Conservation (phyloP, 139 green algal species). For the Chlorella sp. region DNA sequence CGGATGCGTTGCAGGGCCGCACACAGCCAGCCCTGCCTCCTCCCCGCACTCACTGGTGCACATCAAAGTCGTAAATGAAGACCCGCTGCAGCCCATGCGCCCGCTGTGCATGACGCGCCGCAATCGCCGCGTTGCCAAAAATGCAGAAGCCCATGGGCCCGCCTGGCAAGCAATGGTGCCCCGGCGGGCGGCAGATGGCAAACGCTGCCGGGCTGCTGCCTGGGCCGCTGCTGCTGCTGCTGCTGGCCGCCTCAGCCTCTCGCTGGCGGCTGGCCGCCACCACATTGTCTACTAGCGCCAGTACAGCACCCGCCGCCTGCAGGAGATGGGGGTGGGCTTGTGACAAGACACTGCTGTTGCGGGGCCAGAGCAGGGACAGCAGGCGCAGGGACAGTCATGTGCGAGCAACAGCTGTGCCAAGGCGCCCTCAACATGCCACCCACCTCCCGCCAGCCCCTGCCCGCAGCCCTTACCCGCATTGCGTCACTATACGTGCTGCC, state of each 20-base stretch:
- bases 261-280: constrained; percentile 17
- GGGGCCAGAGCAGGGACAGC: no score
- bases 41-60: constrained; percentile 1
- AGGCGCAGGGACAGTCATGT: no score
- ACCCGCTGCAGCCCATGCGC: constrained; percentile 40
- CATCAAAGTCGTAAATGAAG: no score
- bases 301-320: constrained; percentile 46
- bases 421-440: neutral
- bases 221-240: neutral
- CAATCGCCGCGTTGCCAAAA: constrained; percentile 78
- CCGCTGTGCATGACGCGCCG: constrained; percentile 67
- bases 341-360: no score
- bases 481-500: constrained; percentile 40
- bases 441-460: no score
- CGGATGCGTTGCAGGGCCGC: neutral
- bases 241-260: neutral
- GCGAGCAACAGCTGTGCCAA: neutral
- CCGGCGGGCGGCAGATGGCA: constrained; percentile 82
- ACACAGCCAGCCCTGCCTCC: neutral
- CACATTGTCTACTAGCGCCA: constrained; percentile 50
- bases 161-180: constrained; percentile 79
- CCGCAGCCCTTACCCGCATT: neutral
- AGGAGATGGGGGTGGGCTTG: neutral
- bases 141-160: constrained; percentile 84
- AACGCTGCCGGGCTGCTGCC: constrained; percentile 55